Evolutionary conservation across 2,329 filamentous ascomycete genomes (phyloP).

Genomic region (Aspergillus spinulosporus): DNA sequence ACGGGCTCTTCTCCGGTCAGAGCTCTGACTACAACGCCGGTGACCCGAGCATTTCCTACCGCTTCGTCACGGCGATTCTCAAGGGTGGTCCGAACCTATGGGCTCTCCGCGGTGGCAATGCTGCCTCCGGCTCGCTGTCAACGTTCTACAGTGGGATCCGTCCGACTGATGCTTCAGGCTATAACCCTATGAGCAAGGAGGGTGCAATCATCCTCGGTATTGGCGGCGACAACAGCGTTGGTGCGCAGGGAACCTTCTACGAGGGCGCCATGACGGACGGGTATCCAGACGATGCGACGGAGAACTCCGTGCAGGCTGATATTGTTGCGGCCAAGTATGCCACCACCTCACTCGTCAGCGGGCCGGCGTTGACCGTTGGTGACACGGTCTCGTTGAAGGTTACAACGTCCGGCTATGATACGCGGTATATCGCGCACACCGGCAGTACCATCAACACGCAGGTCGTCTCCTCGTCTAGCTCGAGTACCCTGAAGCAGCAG

Average conservation of each 20-base stretch:
- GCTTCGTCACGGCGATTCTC: conserved; percentile 59
- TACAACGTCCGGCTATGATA: conserved; percentile 57
- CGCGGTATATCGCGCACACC: conserved; percentile 57
- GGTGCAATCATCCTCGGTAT: conserved; percentile 68
- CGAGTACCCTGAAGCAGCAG: conserved; percentile 50
- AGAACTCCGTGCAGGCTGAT: conserved; percentile 60
- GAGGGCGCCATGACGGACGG: conserved; percentile 65
- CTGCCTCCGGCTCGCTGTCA: conserved; percentile 55
- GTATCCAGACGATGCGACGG: conserved; percentile 61
- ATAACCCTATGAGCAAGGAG: conserved; percentile 65
- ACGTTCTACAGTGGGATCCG: conserved; percentile 62
- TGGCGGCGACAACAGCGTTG: conserved; percentile 64
- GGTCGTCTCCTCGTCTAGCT: conserved; percentile 50
- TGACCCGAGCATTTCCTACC: conserved; percentile 54
- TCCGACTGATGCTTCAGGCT: conserved; percentile 51
- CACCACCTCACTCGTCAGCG: conserved; percentile 49
- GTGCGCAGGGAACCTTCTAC: conserved; percentile 64
- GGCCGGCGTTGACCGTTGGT: conserved; percentile 50
- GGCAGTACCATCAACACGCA: conserved; percentile 56
- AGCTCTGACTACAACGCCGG: conserved; percentile 50
- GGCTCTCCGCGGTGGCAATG: conserved; percentile 61
- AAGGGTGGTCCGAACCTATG: conserved; percentile 60
- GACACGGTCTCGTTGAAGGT: conserved; percentile 55
- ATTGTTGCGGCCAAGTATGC: conserved; percentile 62
- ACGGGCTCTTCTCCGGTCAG: conserved; percentile 62